A percentile compares a stretch with the other conserved stretches of the same genome.
phyloP scores from a whole-genome alignment of 441 rosid genomes.

The Gossypium gossypioides region DNA sequence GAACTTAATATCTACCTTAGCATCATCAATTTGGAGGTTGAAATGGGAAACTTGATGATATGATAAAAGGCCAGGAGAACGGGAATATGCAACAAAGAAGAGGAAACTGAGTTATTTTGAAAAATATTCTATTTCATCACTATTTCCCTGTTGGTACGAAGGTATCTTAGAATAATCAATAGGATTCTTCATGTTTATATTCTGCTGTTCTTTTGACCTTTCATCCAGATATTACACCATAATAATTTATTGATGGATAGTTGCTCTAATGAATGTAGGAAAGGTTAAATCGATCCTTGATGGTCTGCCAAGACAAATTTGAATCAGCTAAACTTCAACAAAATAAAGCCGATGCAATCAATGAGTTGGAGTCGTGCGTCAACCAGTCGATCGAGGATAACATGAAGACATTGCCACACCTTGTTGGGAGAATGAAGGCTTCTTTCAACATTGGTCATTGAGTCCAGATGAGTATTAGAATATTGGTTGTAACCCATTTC shows the following conservation, averaged over 20 bases:
- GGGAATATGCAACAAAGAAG: background rate
- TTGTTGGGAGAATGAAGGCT: conserved; percentile 47
- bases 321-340: conserved; percentile 59
- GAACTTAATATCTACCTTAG: background rate
- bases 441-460: conserved; percentile 29
- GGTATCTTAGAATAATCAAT: background rate
- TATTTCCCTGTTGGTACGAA: background rate
- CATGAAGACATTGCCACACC: conserved; percentile 50
- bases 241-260: background rate
- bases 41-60: background rate
- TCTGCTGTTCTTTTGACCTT: background rate
- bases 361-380: conserved; percentile 60
- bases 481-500: background rate
- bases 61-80: background rate
- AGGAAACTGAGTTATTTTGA: background rate
- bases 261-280: conserved; percentile 42
- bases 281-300: conserved; percentile 62
- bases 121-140: background rate
- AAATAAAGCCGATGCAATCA: conserved; percentile 32
- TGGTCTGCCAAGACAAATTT: conserved; percentile 83
- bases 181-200: background rate
- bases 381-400: conserved; percentile 52
- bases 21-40: background rate
- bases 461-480: conserved; percentile 3
- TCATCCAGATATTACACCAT: background rate